Evolutionary conservation across 345 rosid genomes (phyloP), one percentile per base, ranked within the genome.

Genomic region (Bruguiera gymnorhiza): DNA sequence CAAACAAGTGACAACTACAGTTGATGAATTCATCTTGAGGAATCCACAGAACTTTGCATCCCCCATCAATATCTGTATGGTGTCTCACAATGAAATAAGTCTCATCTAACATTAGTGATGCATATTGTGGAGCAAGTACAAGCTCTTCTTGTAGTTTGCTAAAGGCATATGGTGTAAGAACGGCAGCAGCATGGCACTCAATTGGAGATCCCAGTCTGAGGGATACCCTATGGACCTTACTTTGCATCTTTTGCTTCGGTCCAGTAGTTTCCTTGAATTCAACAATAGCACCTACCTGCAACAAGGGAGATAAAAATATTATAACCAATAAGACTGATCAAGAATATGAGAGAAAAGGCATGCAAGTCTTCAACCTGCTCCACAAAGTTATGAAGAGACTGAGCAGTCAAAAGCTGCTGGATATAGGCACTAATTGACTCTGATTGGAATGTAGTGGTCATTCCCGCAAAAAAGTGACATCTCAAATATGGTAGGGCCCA

Each of bases 401-500:
- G 81, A 26, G 83, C 81, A 78, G 84, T 71, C 69, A 81, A 62
- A 73, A 83, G 39, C 76, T 81, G 71, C 50, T 70, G 87, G 67
- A 84, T 81, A 65, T 69, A 86, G 27, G 75, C 73, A 74, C 71
- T 74, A 37, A 75, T 72, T 1, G 79, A 65, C 71, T 84, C 86
- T 46, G 84, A 77, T 50, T 73, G 77, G 60, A 70, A 81, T 39
- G 79, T 19, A 43, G 69, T 69, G 6, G 73, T 68, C 74, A 86
- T 64, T 70, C 85, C 90, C 9, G 84, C 88, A 70, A 79, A 86
- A 72, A 86, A 86, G 74, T 78, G 78, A 46, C 61, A 73, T 60
- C 90, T 83, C 81, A 86, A 67, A 72, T 79, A 82, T 16, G 90
- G 86, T 54, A 86, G 79, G 2, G 85, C 90, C 88, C 90, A 86